Evolutionary conservation across 306 rosid genomes (phyloP).

Genomic region (Trichosanthes cucumerina): DNA sequence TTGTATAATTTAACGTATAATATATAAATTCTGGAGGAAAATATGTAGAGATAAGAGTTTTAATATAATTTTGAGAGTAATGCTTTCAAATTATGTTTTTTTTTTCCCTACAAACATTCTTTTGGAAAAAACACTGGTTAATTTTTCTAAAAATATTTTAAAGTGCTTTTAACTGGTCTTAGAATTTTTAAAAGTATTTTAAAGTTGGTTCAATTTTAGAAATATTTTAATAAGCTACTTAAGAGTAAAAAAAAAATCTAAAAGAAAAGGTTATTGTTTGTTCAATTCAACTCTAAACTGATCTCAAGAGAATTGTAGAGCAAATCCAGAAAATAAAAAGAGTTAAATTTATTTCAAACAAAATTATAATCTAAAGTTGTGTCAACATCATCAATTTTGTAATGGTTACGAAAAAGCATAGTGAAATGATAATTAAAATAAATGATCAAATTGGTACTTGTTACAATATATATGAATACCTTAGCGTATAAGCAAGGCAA

Average conservation of each 20-base stretch:
- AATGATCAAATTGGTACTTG: neutral
- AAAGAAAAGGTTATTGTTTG: too few species aligned
- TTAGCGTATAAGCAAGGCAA: neutral
- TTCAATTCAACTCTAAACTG: neutral
- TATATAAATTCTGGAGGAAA: too few species aligned
- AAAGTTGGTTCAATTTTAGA: neutral
- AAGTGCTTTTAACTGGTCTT: neutral
- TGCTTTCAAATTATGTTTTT: neutral
- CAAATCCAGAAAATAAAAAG: neutral
- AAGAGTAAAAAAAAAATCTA: too few species aligned
- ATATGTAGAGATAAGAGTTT: too few species aligned
- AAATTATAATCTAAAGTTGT: neutral
- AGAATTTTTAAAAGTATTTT: neutral
- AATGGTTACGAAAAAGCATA: neutral
- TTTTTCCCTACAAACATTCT: too few species aligned
- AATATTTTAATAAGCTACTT: too few species aligned
- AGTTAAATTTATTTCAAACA: neutral
- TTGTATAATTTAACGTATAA: too few species aligned
- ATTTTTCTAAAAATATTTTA: too few species aligned
- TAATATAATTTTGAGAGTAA: neutral
- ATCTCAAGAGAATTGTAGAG: neutral
- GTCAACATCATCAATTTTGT: neutral
- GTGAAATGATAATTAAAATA: neutral
- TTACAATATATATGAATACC: neutral
- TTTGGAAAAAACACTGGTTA: too few species aligned